Evolutionary conservation across 1,139 yeast genomes (phyloP), one percentile per base, ranked within the genome.

Genomic region (Diutina siamensis): DNA sequence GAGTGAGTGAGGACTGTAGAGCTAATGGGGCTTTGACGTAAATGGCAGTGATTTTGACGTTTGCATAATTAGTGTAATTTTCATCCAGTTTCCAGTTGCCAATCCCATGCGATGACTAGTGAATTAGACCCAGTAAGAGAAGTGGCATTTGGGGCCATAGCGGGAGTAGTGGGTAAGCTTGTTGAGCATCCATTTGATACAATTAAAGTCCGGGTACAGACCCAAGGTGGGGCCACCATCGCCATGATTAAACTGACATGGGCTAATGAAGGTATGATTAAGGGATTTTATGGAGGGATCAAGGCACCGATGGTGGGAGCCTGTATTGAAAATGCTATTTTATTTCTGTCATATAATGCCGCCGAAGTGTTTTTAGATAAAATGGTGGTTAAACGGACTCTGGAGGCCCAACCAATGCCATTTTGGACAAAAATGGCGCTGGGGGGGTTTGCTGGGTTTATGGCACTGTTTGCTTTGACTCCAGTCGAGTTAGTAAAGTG

Each of bases 141-240:
- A 47, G 56, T 71, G 44, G 51, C 64, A 3, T 66, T 51, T 50
- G 82, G 81, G 10, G 78, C 80, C 2, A 56, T 70, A 2, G 67
- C 97, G 1, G 97, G 97, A 8, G 82, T 86, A 51, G 64, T 78
- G 9, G 97, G 96, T 3, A 89, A 89, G 58, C 57, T 84, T 32
- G 75, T 89, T 5, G 97, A 89, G 61, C 88, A 80, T 55, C 97
- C 97, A 1, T 86, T 89, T 54, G 97, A 89, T 57, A 89, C 97
- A 1, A 74, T 88, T 46, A 89, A 89, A 60, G 97, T 89, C 2
- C 68, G 97, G 47, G 68, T 89, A 32, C 97, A 89, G 61, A 78
- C 95, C 0, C 49, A 63, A 10, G 40, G 40, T 12, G 80, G 78
- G 15, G 47, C 49, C 52, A 80, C 94, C 0, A 44, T 68, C 20